Conservation (phyloP, 78 protist genomes). For the Mastigamoeba balamuthi region DNA sequence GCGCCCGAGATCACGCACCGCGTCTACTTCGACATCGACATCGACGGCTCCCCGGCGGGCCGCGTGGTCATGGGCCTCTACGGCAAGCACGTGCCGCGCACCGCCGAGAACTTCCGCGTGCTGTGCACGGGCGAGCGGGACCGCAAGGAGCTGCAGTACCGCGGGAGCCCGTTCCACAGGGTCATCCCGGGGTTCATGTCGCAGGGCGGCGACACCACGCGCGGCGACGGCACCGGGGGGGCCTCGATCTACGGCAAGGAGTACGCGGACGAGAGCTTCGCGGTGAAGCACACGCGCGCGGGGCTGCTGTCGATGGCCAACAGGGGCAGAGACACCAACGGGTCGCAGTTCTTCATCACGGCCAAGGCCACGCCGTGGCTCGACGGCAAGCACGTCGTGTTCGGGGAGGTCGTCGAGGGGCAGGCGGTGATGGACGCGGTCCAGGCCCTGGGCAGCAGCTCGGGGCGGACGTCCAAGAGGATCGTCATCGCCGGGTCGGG, state of each 20-base stretch:
- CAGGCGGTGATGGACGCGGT: constrained; percentile 19
- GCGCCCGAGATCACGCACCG: too few relatives aligned
- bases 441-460: constrained; percentile 33
- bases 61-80: background rate
- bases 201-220: constrained; percentile 83
- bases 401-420: constrained; percentile 66
- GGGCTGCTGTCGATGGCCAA: constrained; percentile 94
- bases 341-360: constrained; percentile 81
- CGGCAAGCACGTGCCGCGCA: background rate
- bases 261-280: constrained; percentile 90
- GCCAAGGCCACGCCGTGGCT: constrained; percentile 54
- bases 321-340: constrained; percentile 80
- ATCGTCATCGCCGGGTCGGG: constrained; percentile 28
- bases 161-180: constrained; percentile 65
- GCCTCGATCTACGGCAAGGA: constrained; percentile 85
- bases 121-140: constrained; percentile 76
- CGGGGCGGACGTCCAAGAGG: constrained; percentile 20
- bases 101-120: constrained; percentile 57
- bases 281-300: constrained; percentile 62
- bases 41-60: background rate
- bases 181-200: constrained; percentile 70
- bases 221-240: constrained; percentile 75
- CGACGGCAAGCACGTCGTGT: constrained; percentile 72
- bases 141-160: background rate
- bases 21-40: background rate